Evolutionary conservation across 768 basidiomycete genomes (phyloP).

Genomic region (Boletus patriciae): DNA sequence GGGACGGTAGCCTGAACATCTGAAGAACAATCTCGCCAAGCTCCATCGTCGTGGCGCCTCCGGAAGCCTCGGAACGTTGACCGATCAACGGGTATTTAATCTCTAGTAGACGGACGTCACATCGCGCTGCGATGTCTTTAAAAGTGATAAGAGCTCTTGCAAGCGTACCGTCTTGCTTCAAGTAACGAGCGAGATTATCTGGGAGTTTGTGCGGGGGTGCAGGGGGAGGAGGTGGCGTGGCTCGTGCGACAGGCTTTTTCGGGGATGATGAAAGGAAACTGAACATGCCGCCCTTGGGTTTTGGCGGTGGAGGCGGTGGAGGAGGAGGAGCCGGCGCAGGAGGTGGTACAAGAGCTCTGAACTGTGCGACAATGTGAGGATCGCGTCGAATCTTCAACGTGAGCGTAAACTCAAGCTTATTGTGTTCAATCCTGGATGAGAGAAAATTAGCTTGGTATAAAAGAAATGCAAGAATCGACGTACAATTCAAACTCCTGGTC

Average conservation of each 20-base stretch:
- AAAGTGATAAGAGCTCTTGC: conserved; percentile 87
- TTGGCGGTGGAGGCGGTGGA: conserved; percentile 48
- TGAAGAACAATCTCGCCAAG: conserved; percentile 89
- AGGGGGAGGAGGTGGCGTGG: conserved; percentile 37
- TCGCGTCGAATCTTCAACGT: conserved; percentile 85
- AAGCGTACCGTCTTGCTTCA: conserved; percentile 84
- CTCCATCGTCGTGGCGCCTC: conserved; percentile 62
- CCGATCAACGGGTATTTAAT: conserved; percentile 80
- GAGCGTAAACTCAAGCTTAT: conserved; percentile 92
- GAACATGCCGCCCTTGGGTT: conserved; percentile 64
- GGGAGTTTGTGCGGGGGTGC: conserved; percentile 47
- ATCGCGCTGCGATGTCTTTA: conserved; percentile 79
- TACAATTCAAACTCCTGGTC: conserved; percentile 92
- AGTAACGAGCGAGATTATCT: conserved; percentile 79
- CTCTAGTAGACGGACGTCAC: conserved; percentile 84
- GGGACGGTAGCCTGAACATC: conserved; percentile 83
- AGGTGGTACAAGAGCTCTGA: conserved; percentile 58
- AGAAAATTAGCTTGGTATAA: not conserved
- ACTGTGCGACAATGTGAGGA: conserved; percentile 78
- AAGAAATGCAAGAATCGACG: conserved; percentile 29
- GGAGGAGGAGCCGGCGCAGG: conserved; percentile 43
- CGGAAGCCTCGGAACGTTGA: conserved; percentile 55
- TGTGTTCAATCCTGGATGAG: conserved; percentile 75
- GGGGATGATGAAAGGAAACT: conserved; percentile 73
- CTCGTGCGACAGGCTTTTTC: conserved; percentile 62